These are phyloP conservation scores for Dactylonectria estremocensis DNA, from an alignment of 2,329 filamentous ascomycete genomes.

Conservation along the genomic window DNA sequence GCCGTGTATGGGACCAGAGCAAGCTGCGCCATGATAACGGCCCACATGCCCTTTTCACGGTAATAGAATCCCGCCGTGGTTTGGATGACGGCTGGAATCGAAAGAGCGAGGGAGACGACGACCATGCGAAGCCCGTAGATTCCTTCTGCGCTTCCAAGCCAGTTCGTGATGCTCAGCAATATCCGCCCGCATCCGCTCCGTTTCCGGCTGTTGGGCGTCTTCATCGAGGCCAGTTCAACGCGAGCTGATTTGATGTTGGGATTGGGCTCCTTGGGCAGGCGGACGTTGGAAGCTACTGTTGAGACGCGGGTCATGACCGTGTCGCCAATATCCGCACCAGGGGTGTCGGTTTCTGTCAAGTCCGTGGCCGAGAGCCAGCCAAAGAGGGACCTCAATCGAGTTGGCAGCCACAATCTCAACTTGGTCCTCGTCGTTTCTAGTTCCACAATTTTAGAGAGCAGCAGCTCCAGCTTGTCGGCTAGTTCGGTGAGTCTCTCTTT, in stretches of 20 bases:
- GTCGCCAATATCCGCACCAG: conserved; percentile 22
- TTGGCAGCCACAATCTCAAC: conserved; percentile 21
- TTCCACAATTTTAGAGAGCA: conserved; percentile 16
- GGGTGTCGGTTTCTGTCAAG: conserved; percentile 16
- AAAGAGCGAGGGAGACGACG: conserved; percentile 16
- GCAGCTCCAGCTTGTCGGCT: conserved; percentile 1
- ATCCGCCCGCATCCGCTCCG: conserved; percentile 14
- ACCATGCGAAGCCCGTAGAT: conserved; percentile 20
- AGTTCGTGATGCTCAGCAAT: conserved; percentile 5
- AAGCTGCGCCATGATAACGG: conserved; percentile 42
- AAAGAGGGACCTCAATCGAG: conserved; percentile 10
- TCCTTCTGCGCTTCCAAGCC: conserved; percentile 22
- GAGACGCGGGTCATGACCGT: conserved; percentile 17
- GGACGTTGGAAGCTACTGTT: conserved; percentile 6
- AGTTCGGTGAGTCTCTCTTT: conserved; percentile 25
- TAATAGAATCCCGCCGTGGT: conserved; percentile 39
- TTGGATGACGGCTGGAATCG: conserved; percentile 18
- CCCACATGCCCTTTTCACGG: conserved; percentile 40
- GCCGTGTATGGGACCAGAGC: conserved; percentile 40
- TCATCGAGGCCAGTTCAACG: conserved; percentile 17
- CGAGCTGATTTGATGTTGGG: conserved; percentile 9
- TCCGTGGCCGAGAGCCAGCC: conserved; percentile 24
- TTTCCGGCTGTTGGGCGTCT: conserved; percentile 25
- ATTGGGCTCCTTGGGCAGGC: not conserved
- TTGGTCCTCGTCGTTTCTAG: conserved; percentile 12